Evolutionary conservation across 1,139 yeast species (phyloP), one percentile per base, ranked within the genome.

Genomic region (Scheffersomyces segobiensis): DNA sequence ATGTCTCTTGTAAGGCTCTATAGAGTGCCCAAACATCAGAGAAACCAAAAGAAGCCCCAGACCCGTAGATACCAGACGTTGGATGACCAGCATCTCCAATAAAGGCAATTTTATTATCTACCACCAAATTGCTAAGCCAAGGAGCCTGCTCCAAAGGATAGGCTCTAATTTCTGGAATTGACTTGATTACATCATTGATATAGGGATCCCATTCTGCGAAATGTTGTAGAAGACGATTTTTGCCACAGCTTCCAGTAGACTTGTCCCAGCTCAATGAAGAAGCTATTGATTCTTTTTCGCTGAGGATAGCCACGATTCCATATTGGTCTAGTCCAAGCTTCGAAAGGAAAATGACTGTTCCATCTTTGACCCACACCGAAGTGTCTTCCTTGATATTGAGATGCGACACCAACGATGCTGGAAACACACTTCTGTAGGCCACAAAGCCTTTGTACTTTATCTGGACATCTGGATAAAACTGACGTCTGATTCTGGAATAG

Each of bases 21-120:
- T 60, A 62, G 22, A 62, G 52, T 8, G 64, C 61, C 65, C 65
- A 62, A 4, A 58, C 62, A 56, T 62, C 65, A 21, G 57, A 60
- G 47, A 57, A 62, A 19, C 65, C 65, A 57, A 62, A 57, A 12
- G 62, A 56, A 8, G 65, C 58, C 3, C 65, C 65, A 8, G 65
- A 60, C 3, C 65, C 65, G 50, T 62, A 62, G n/a, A 59, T 62
- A 50, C 65, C 65, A 20, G 65, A 57, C 6, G 65, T 62, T 8
- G 65, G 65, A 48, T 48, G 50, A 24, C 26, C 50, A 48, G 79
- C 73, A 63, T 76, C 81, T n/a, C 80, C 80, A 19, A 76, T 54
- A 42, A 76, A 64, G 20, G 71, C 72, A 24, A 74, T 66, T 26
- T 63, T 64, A n/a, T 65, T 69, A 24, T 60, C 60, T 21, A 55